Evolutionary conservation across 371 early-diverging fungal genomes (phyloP), one percentile per base, ranked within the genome.

Genomic region (Rhizopus sp.): DNA sequence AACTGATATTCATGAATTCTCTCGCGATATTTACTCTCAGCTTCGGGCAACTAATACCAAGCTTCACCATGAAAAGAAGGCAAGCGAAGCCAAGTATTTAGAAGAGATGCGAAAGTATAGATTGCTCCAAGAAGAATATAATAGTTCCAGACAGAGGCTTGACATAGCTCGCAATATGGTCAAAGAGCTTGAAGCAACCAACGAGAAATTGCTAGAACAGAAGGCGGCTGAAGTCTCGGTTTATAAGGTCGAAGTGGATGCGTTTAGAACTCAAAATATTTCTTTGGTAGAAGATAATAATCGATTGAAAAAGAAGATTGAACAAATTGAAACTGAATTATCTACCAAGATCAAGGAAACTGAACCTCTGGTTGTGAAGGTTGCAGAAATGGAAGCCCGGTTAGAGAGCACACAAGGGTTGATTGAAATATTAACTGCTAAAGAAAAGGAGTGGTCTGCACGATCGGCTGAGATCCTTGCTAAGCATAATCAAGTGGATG

Each of bases 391-490:
- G 33, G 56, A 62, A 52, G 23, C 31, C n/a, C 40, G 56, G 29
- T 42, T 62, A 5, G 34, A 56, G 7, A 9, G 15, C 4, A 17
- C 47, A 10, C 17, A 46, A n/a, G n/a, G 39, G 10, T 37, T 51
- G 29, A n/a, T 46, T 34, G 16, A 29, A 5, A 16, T 46, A 5
- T 47, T 56, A 1, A 34, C 23, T 15, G 56, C 56, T 15, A 12
- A 46, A 7, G 35, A 52, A 37, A 46, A 62, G 9, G 62, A 62
- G 17, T 62, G 56, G 62, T n/a, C 52, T 30, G 46, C 53, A 29
- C 62, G 62, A 39, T 56, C 62, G n/a, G 62, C 62, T 13, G 35
- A 55, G n/a, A 10, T 62, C 4, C 52, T 62, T 7, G 45, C 51
- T 4, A 61, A 61, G 9, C 52, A 55, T 9, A 62, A 62, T 32